Percentiles rank a stretch among this genome's conserved stretches.
Evolutionary conservation across 495 filamentous ascomycete genomes (phyloP).

Genomic region (Talaromyces nanjingensis): DNA sequence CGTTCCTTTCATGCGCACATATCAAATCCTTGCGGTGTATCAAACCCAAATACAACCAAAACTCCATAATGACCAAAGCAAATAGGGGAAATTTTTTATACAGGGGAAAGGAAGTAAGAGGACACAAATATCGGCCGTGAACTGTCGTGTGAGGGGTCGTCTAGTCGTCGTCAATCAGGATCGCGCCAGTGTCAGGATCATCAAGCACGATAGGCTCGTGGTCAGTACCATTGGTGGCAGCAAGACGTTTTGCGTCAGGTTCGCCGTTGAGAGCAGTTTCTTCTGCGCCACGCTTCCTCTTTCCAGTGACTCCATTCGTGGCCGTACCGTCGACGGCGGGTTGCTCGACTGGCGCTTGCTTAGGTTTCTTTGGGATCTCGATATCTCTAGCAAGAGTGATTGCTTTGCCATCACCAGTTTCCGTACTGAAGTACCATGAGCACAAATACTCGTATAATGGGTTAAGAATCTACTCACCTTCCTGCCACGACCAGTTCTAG

Average conservation of each 20-base stretch:
- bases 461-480: slow-evolving; percentile 20
- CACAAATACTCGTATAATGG: slow-evolving; percentile 7
- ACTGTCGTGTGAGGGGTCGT: slow-evolving; percentile 3
- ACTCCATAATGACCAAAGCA: neutral
- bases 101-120: neutral
- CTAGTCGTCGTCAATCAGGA: slow-evolving; percentile 67
- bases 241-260: slow-evolving; percentile 33
- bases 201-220: slow-evolving; percentile 44
- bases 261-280: slow-evolving; percentile 36
- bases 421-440: slow-evolving; percentile 15
- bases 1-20: neutral
- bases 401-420: slow-evolving; percentile 32
- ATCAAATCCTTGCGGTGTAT: neutral
- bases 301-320: slow-evolving; percentile 19
- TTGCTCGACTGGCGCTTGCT: slow-evolving; percentile 18
- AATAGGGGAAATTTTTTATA: neutral
- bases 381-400: slow-evolving; percentile 36
- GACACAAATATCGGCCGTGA: neutral
- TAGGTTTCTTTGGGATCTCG: slow-evolving; percentile 47
- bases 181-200: slow-evolving; percentile 56
- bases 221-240: slow-evolving; percentile 24
- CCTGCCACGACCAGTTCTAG: slow-evolving; percentile 59
- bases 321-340: slow-evolving; percentile 4
- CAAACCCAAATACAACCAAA: neutral
- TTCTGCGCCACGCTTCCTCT: slow-evolving; percentile 40